A percentile compares a stretch with the other conserved stretches of the same genome.
phyloP scores from a whole-genome alignment of 345 rosid species.

The Citrus glauca region DNA sequence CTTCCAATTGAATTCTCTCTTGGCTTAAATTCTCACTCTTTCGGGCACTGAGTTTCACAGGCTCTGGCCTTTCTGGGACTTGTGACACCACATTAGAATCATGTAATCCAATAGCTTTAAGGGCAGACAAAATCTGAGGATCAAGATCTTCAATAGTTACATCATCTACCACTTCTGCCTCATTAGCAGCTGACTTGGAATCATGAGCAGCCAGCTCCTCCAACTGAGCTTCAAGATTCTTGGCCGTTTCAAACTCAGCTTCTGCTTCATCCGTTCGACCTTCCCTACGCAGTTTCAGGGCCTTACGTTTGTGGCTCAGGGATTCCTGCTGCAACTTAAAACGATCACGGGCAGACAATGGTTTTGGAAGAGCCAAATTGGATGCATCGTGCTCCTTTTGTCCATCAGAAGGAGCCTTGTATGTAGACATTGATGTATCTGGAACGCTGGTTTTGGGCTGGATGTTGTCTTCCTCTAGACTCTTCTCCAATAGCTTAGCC shows the following conservation, averaged over 20 bases:
- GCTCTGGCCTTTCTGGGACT: conserved; percentile 26
- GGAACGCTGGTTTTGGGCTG: conserved; percentile 23
- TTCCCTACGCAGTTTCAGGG: conserved; percentile 81
- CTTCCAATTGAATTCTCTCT: conserved; percentile 66
- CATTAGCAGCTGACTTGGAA: conserved; percentile 29
- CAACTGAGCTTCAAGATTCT: conserved; percentile 78
- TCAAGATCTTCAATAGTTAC: conserved; percentile 75
- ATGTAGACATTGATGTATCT: conserved; percentile 14
- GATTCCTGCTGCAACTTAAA: conserved; percentile 89
- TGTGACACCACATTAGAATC: conserved; percentile 24
- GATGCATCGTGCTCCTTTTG: conserved; percentile 42
- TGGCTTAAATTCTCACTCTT: conserved; percentile 32
- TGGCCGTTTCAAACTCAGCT: conserved; percentile 85
- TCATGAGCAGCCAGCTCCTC: conserved; percentile 52
- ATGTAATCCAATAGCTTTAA: conserved; percentile 68
- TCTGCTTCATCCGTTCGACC: conserved; percentile 84
- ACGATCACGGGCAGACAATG: conserved; percentile 75
- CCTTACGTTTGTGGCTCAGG: conserved; percentile 77
- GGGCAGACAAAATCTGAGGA: conserved; percentile 85
- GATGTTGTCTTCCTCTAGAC: conserved; percentile 34
- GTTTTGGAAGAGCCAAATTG: conserved; percentile 40
- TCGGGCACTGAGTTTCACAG: conserved; percentile 22
- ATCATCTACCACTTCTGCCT: conserved; percentile 33
- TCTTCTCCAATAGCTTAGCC: conserved; percentile 78
- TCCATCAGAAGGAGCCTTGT: conserved; percentile 26